Percentiles rank a stretch among this genome's conserved stretches.
These are phyloP conservation scores for Penicillium egyptiacum DNA, from an alignment of 495 filamentous ascomycete genomes.

Conservation along the genomic window DNA sequence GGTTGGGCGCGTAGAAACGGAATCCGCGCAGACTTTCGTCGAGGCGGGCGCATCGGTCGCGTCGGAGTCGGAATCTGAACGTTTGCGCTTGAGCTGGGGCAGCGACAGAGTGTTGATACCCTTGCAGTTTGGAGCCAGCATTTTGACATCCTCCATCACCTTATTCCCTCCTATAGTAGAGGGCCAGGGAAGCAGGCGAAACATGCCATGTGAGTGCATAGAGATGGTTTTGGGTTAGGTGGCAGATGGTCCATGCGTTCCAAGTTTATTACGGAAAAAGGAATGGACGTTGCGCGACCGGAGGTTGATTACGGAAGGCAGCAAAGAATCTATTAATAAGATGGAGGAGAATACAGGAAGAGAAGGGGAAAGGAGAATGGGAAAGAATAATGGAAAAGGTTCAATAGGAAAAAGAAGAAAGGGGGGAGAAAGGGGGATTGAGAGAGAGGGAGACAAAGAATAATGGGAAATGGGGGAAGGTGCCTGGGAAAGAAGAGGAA, in stretches of 20 bases:
- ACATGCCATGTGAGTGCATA: constrained; percentile 57
- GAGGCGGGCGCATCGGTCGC: constrained; percentile 36
- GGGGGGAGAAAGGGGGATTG: constrained; percentile 1
- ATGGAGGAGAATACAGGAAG: constrained; percentile 13
- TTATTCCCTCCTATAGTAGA: constrained; percentile 57
- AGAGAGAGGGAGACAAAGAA: constrained; percentile 6
- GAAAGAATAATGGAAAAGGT: constrained; percentile 8
- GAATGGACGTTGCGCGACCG: constrained; percentile 28
- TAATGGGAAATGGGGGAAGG: constrained; percentile 1
- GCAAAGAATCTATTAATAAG: constrained; percentile 28
- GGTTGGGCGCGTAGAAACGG: constrained; percentile 14
- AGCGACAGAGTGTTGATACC: constrained; percentile 32
- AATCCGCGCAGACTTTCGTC: constrained; percentile 35
- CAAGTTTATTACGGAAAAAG: constrained; percentile 20
- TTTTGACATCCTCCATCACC: constrained; percentile 50
- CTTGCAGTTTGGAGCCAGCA: constrained; percentile 40
- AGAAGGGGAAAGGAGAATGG: constrained; percentile 9
- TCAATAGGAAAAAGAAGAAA: constrained; percentile 8
- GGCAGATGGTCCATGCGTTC: constrained; percentile 32
- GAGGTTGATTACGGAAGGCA: constrained; percentile 22
- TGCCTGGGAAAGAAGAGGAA: constrained; percentile 8
- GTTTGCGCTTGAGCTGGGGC: constrained; percentile 58
- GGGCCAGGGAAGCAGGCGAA: constrained; percentile 55
- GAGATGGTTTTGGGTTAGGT: constrained; percentile 19
- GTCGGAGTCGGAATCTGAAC: constrained; percentile 42